Base-by-base conservation (phyloP, 2,329 filamentous ascomycete genomes). In the Ceratocystis papillata region DNA sequence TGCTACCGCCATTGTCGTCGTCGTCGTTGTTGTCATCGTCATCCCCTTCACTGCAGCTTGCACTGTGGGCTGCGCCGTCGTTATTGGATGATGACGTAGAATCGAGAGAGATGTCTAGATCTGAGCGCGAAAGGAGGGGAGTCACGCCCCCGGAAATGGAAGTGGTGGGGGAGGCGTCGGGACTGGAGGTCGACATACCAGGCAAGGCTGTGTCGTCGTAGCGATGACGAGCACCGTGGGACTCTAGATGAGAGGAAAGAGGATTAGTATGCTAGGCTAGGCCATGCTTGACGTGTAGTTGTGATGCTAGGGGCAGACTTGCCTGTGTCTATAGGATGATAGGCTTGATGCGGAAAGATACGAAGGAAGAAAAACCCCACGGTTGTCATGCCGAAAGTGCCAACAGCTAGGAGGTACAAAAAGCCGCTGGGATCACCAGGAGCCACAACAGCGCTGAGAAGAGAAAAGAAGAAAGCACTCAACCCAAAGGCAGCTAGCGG, bases 401-500 rank as follows among this genome's bases (percentile, higher is more conserved):
- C 92, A 69, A 85, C 80, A 2, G 91, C 85, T 50, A 99, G 80
- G 33, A 97, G 78, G 69, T 93, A 79, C 67, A 99, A 80, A 71
- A 96, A 92, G 48, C 83, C 83, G 65, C 87, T 87, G 0, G 91
- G 94, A 71, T 95, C 85, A 48, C 90, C 90, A 1, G 90, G 89
- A 73, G 96, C 92, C 50, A 90, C 78, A 60, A 95, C 73, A 20
- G 85, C 84, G 25, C 90, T 89, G 44, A 95, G 76, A 1, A 87
- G 81, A 0, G 94, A 93, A 77, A 96, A 99, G 79, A 97, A 96
- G 77, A 99, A 94, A 65, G 94, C 94, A 74, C 92, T 96, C 67
- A 99, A 78, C 2, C 94, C 94, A 73, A 97, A 97, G 2, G 90
- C 92, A 66, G 94, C 90, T 66, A 97, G 77, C 5, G 94, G 93